phyloP scores from a whole-genome alignment of 257 asterid species.

The Lycium ferocissimum region DNA sequence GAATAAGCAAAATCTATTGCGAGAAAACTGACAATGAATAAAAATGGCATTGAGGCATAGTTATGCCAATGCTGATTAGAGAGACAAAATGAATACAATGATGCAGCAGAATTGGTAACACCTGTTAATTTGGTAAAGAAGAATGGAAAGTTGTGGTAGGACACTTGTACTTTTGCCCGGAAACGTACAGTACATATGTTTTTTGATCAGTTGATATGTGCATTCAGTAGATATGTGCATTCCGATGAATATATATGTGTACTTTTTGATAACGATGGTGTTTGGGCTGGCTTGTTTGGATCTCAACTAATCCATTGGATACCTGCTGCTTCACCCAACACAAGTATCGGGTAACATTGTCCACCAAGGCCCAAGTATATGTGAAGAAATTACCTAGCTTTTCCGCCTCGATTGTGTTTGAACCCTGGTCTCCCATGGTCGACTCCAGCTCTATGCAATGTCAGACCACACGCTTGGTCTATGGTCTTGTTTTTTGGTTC shows the following conservation, averaged over 20 bases:
- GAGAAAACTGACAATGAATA: neutral
- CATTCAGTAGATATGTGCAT: no score
- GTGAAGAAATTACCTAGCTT: constrained; percentile 5
- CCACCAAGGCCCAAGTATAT: neutral
- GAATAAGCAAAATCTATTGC: constrained; percentile 2
- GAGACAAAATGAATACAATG: neutral
- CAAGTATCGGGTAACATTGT: neutral
- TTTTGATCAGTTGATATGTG: neutral
- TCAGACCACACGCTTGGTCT: neutral
- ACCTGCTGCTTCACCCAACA: neutral
- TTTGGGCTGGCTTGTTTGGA: neutral
- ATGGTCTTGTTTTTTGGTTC: neutral
- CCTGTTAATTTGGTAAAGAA: neutral
- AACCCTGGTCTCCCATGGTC: neutral
- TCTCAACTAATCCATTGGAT: neutral
- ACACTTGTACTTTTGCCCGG: neutral
- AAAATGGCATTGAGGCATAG: constrained; percentile 26
- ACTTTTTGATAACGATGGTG: neutral
- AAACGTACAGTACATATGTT: neutral
- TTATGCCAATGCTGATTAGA: neutral
- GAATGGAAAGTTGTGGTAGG: neutral
- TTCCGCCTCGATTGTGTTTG: neutral
- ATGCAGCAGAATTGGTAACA: neutral
- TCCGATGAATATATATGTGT: neutral
- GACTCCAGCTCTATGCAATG: neutral